Base-by-base conservation (phyloP, 2,329 filamentous ascomycete species). In the Lasiodiplodia gonubiensis region DNA sequence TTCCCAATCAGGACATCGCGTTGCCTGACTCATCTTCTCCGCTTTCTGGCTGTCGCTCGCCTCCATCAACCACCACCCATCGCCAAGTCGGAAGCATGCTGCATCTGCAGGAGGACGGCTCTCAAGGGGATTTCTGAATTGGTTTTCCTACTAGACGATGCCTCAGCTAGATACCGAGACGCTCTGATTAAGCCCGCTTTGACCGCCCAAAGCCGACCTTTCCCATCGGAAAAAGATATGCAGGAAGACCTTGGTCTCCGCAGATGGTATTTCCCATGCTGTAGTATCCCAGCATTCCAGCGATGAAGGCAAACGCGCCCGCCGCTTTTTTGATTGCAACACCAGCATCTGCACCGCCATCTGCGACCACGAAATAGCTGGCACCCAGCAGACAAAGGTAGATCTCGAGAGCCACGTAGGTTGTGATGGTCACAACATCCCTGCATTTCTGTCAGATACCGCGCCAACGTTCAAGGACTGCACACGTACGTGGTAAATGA, bases 361-460 rank as follows among this genome's bases (percentile, higher is more conserved):
- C 82, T 4, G 82, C 83, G 2, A 71, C 70, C 0, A 81, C 78
- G 68, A 84, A 84, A 70, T 84, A 85, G 18, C 76, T 80, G 1
- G 80, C 79, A 2, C 81, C 77, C 6, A 84, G 76, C 2, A 80
- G 72, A 7, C 80, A 73, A 67, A 84, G 84, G 4, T 79, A 78
- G 10, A 84, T 66, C 52, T 84, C 79, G 0, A 85, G 80, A 2
- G 81, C 80, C 66, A 81, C 77, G 71, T 84, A 84, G 11, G 84
- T 82, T 1, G 74, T 74, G 53, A 83, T 82, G 60, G 83, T 83
- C 3, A 83, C 81, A 6, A 84, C 67, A 51, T 85, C 84, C 18
- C 53, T 57, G 33, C n/a, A 12, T 10, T 21, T 2, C 7, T 55
- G 1, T 12, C 30, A 10, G 30, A 25, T 1, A 30, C 2, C 18